These are phyloP conservation scores for Daldinia childiae DNA, from an alignment of 495 filamentous ascomycete genomes.

Conservation along the genomic window DNA sequence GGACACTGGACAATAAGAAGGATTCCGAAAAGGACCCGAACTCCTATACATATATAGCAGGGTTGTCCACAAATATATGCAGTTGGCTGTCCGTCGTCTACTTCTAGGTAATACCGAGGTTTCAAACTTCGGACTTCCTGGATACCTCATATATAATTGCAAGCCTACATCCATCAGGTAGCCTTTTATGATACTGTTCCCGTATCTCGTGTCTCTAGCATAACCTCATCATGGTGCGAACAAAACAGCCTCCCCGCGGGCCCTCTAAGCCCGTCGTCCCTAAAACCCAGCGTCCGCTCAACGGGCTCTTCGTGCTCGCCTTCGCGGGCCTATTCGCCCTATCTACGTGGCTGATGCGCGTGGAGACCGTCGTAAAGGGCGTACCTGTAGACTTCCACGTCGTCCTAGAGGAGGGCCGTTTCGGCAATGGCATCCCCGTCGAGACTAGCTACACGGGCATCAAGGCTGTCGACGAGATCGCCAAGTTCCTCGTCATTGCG, in stretches of 20 bases:
- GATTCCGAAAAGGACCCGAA: background rate
- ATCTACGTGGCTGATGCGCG: constrained; percentile 39
- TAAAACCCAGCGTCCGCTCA: constrained; percentile 32
- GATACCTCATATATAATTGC: background rate
- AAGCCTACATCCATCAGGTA: background rate
- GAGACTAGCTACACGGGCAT: constrained; percentile 42
- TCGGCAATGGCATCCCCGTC: constrained; percentile 38
- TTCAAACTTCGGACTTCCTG: background rate
- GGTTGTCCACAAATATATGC: background rate
- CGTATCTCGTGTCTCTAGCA: background rate
- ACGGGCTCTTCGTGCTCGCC: constrained; percentile 29
- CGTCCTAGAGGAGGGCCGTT: constrained; percentile 17
- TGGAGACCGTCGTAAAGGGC: constrained; percentile 29
- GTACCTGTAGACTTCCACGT: constrained; percentile 32
- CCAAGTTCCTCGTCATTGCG: constrained; percentile 36
- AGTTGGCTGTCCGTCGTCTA: background rate
- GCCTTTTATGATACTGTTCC: background rate
- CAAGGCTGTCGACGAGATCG: constrained; percentile 27
- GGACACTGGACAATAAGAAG: background rate
- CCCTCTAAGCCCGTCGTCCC: background rate
- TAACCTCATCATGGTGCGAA: background rate
- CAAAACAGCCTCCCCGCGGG: background rate
- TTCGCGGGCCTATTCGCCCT: constrained; percentile 22
- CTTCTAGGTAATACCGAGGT: background rate
- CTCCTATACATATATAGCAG: background rate